These are phyloP conservation scores for Penicillium canescens DNA, from an alignment of 495 filamentous ascomycete species.

Conservation along the genomic window DNA sequence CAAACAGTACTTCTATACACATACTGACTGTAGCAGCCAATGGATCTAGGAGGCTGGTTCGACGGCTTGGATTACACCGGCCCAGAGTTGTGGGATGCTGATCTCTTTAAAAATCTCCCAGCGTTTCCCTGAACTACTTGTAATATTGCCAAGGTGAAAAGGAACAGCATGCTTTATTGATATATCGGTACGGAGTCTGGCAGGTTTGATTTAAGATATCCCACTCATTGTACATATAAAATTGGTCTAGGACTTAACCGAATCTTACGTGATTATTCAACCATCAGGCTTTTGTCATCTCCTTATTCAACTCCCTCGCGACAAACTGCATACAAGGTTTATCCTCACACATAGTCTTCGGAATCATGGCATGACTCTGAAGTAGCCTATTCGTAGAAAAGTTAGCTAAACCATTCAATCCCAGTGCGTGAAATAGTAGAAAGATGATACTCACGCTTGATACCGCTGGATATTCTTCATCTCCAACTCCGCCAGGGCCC, in stretches of 20 bases:
- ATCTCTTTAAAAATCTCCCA: constrained; percentile 26
- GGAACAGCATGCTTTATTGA: too few relatives aligned
- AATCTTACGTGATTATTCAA: background rate
- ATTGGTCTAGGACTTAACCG: too few relatives aligned
- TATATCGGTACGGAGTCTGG: too few relatives aligned
- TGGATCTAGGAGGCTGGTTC: constrained; percentile 38
- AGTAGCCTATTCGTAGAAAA: background rate
- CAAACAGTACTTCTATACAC: too few relatives aligned
- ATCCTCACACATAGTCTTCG: background rate
- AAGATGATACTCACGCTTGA: constrained; percentile 48
- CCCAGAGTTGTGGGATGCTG: constrained; percentile 33
- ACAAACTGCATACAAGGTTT: background rate
- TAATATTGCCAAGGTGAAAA: too few relatives aligned
- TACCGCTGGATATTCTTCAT: constrained; percentile 53
- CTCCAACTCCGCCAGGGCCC: constrained; percentile 68
- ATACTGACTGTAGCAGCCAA: constrained; percentile 29
- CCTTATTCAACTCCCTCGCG: background rate
- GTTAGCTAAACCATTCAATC: background rate
- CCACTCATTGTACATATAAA: too few relatives aligned
- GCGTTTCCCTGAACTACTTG: background rate
- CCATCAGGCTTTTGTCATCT: background rate
- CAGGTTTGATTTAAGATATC: too few relatives aligned
- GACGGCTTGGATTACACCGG: constrained; percentile 29
- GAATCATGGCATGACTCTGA: constrained; percentile 2
- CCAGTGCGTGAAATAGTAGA: too few relatives aligned